Base-by-base conservation (phyloP, 352 stramenopile species). In the Thalassiosira mediterranea region DNA sequence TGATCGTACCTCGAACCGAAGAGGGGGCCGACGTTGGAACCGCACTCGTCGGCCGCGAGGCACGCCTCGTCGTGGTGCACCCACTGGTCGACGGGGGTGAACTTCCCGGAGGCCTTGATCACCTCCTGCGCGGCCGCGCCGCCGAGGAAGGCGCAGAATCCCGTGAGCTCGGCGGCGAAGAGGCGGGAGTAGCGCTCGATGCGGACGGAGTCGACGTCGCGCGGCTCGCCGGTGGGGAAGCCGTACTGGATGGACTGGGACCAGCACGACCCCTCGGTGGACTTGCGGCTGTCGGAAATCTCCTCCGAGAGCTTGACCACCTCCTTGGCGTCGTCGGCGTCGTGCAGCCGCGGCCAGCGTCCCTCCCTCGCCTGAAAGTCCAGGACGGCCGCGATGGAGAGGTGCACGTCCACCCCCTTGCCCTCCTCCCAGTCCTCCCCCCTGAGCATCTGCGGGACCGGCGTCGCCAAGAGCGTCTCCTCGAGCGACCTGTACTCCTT, bases 41-140 rank as follows among this genome's bases (percentile, higher is more conserved):
- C n/a, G 32, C 71, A 85, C 70, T 82, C 79, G 31, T 85, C 69
- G 8, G 53, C 57, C 13, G 79, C 70, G 23, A 88, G 48, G 40
- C 34, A 37, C 11, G 44, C 54, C 69, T 84, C 75, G 53, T 88
- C 80, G 37, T 85, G 71, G 70, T 85, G 75, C 29, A 88, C 60
- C 70, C 70, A 88, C 54, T 87, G 75, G 48, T 97, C 88, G 63
- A 99, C 96, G 17, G 96, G 97, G 21, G 95, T 98, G 80, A 98
- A 99, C 77, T 99, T 99, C 29, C 96, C 96, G 57, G 94, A 97
- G 76, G 94, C 97, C 83, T 99, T 99, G 42, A 99, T 89, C 19
- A 97, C 93, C 67, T 88, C 80, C 57, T 88, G 80, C 11, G 75
- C 80, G 28, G 62, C 74, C 0, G 70, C 70, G 38, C 79, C 79